phyloP scores from a whole-genome alignment of 768 basidiomycete species.

The Collybia mongolica region DNA sequence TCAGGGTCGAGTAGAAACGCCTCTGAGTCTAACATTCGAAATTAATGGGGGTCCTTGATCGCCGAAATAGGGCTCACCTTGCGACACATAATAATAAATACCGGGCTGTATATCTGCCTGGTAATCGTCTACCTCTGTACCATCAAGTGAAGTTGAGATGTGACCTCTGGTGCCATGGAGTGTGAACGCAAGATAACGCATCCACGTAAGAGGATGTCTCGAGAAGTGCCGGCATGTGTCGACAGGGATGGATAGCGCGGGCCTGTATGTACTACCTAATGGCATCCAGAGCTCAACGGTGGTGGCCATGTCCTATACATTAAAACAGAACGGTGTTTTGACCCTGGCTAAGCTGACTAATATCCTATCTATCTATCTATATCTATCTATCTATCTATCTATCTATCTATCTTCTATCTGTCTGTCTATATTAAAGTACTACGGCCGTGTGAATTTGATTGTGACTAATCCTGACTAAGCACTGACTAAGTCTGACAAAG shows the following conservation, averaged over 20 bases:
- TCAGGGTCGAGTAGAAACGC: constrained; percentile 13
- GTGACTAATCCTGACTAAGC: no score
- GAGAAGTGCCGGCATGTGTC: constrained; percentile 13
- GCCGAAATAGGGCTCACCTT: constrained; percentile 11
- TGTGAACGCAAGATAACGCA: constrained; percentile 16
- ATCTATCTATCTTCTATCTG: no score
- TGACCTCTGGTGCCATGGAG: constrained; percentile 15
- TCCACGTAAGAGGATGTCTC: constrained; percentile 15
- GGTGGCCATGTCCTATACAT: no score
- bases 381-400: no score
- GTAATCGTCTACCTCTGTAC: constrained; percentile 11
- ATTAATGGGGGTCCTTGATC: constrained; percentile 7
- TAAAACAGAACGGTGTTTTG: no score
- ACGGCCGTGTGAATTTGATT: no score
- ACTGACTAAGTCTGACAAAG: no score
- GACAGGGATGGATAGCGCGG: constrained; percentile 15
- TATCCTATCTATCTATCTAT: no score
- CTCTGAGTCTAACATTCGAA: constrained; percentile 12
- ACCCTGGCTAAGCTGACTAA: no score
- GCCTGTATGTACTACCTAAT: constrained; percentile 9
- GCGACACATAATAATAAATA: constrained; percentile 15
- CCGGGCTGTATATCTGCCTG: constrained; percentile 12
- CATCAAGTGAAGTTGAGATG: constrained; percentile 10
- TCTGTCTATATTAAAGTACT: no score
- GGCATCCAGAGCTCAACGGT: constrained; percentile 11